Percentiles rank a stretch among this genome's conserved stretches.
Conservation (phyloP, 2,329 filamentous ascomycete genomes). For the Aureobasidium sp. region DNA sequence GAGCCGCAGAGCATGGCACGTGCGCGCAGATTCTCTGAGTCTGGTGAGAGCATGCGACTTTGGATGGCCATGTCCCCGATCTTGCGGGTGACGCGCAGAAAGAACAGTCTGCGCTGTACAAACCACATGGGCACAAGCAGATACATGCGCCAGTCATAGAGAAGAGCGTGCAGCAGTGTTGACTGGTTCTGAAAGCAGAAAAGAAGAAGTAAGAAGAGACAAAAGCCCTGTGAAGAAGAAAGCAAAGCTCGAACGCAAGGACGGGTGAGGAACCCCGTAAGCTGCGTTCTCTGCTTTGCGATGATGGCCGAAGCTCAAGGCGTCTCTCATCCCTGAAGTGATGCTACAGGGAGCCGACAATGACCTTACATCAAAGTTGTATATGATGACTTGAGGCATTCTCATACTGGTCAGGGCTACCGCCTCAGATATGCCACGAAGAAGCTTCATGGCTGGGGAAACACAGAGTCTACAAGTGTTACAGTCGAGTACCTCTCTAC, state of each 20-base stretch:
- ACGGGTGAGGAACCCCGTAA: not conserved
- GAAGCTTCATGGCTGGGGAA: not conserved
- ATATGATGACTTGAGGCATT: not conserved
- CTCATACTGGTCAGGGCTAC: not conserved
- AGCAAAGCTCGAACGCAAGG: not conserved
- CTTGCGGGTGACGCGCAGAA: not conserved
- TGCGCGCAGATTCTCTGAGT: not conserved
- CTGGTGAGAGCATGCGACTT: not conserved
- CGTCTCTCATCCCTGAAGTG: not conserved
- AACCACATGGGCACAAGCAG: not conserved
- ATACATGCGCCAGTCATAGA: not conserved
- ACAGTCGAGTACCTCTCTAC: not conserved
- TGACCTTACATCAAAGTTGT: no score
- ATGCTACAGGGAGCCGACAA: not conserved
- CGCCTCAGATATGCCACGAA: not conserved
- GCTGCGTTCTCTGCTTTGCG: not conserved
- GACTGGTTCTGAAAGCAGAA: not conserved
- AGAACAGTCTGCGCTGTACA: not conserved
- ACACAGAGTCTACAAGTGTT: not conserved
- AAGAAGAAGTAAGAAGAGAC: not conserved
- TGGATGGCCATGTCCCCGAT: not conserved
- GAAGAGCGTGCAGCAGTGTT: no score
- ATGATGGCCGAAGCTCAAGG: not conserved
- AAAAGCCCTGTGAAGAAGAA: not conserved
- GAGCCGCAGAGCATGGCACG: not conserved